Conservation (phyloP, 164 flowering plant genomes). For the Warburgia ugandensis region DNA sequence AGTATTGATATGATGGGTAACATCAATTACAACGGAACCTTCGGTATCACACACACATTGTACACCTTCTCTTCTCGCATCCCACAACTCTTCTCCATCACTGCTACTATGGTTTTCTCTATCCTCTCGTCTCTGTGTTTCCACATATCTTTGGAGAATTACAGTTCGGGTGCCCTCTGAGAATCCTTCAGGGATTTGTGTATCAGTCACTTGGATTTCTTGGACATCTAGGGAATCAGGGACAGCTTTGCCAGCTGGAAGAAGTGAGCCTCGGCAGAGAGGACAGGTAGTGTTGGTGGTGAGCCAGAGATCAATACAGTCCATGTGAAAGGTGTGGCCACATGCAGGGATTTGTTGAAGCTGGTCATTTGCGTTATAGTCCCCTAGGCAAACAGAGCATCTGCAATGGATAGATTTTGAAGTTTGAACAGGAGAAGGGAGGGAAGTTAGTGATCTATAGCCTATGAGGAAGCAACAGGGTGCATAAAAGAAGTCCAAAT, state of each 20-base stretch:
- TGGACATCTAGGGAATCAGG: constrained; percentile 9
- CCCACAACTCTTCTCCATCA: constrained; percentile 7
- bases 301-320: constrained; percentile 69
- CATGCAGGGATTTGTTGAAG: constrained; percentile 84
- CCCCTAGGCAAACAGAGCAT: constrained; percentile 83
- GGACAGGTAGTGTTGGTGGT: constrained; percentile 57
- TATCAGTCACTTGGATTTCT: no score
- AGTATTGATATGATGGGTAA: no score
- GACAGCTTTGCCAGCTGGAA: constrained; percentile 25
- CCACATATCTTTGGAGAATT: constrained; percentile 6
- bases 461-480: neutral
- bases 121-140: constrained; percentile 11
- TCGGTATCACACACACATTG: constrained; percentile 5
- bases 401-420: constrained; percentile 25
- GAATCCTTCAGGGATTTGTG: constrained; percentile 3
- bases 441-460: neutral
- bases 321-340: constrained; percentile 80
- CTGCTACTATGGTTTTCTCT: constrained; percentile 6
- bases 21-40: constrained; percentile 5
- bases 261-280: constrained; percentile 60
- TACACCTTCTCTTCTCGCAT: constrained; percentile 10
- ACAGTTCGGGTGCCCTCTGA: constrained; percentile 6
- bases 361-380: constrained; percentile 68
- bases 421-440: neutral
- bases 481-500: neutral